These are phyloP conservation scores for Coccomyxa subellipsoidea DNA, from an alignment of 163 green algal genomes.

Conservation along the genomic window DNA sequence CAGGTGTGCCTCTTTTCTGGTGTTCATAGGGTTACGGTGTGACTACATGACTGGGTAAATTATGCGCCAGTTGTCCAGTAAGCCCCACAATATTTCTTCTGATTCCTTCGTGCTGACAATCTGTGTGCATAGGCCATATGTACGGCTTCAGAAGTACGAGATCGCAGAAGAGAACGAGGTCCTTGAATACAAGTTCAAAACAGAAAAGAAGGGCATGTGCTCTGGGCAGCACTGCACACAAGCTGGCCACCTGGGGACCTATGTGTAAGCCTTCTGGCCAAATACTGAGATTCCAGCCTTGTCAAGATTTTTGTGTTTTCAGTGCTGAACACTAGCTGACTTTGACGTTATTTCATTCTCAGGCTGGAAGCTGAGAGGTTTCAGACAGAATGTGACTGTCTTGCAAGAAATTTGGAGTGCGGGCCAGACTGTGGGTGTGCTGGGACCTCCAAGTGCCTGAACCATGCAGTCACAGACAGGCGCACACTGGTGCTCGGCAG, in stretches of 20 bases:
- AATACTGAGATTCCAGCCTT: neutral
- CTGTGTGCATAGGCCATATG: slow-evolving; percentile 37
- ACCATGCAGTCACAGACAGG: slow-evolving; percentile 40
- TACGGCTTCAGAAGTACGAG: slow-evolving; percentile 36
- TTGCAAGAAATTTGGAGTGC: slow-evolving; percentile 54
- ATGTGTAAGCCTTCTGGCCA: slow-evolving; percentile 8
- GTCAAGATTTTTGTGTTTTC: too few relatives aligned
- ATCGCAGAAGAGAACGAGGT: slow-evolving; percentile 21
- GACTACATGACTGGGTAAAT: neutral
- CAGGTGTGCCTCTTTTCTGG: slow-evolving; percentile 17
- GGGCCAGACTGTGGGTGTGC: slow-evolving; percentile 37
- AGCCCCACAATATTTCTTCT: neutral
- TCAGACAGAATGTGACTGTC: slow-evolving; percentile 42
- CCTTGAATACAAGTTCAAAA: slow-evolving; percentile 45
- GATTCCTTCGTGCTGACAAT: neutral
- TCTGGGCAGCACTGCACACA: slow-evolving; percentile 35
- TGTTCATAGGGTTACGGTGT: too few relatives aligned
- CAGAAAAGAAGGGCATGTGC: slow-evolving; percentile 43
- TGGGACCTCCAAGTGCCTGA: slow-evolving; percentile 29
- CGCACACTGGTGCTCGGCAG: slow-evolving; percentile 26
- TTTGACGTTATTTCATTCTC: neutral
- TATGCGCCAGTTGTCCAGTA: neutral
- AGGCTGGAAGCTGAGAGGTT: slow-evolving; percentile 30
- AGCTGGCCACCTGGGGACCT: slow-evolving; percentile 32
- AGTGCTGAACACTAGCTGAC: too few relatives aligned